Base-by-base conservation (phyloP, 768 basidiomycete species). In the Boletus rex-veris region DNA sequence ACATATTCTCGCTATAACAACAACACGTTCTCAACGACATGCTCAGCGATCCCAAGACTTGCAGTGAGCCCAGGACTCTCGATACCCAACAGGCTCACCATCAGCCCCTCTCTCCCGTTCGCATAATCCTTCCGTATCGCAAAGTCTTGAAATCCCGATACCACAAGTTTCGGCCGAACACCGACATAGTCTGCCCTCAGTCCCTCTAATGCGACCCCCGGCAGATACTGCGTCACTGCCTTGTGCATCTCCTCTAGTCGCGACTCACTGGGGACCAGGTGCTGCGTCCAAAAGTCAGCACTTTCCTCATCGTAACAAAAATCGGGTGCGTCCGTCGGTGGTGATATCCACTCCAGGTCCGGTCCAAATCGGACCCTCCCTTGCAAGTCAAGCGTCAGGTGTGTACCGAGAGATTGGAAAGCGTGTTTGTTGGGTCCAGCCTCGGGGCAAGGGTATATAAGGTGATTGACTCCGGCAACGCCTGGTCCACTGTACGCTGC, bases 41-140 rank as follows among this genome's bases (percentile, higher is more conserved):
- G 71, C 71, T 96, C 90, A 3, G 89, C 96, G 35, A 96, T 87
- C 4, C 90, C 93, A 59, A 98, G 79, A 62, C 82, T 82, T 10
- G 88, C 81, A 5, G 96, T 98, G 65, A 98, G 71, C 0, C 96
- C 96, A 0, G 96, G 96, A 57, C 88, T 91, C 67, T 97, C 93
- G 57, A 98, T 93, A 0, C 94, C 93, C 65, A 93, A 67, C 55
- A 97, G 72, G 66, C 84, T 93, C 60, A 98, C 78, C 84, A 98
- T 86, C 54, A 63, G 53, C 21, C 60, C 42, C 16, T 59, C 65
- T 58, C 64, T 74, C 9, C 63, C 68, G n/a, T 71, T 69, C 1
- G 82, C 77, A 62, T 83, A 82, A 64, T 92, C 84, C 19, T 71
- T 78, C 40, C 86, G 78, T 65, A 92, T 75, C 8, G 84, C 70